These are phyloP conservation scores for Wallemia hederae DNA, from an alignment of 1,284 basidiomycete species.

Conservation along the genomic window DNA sequence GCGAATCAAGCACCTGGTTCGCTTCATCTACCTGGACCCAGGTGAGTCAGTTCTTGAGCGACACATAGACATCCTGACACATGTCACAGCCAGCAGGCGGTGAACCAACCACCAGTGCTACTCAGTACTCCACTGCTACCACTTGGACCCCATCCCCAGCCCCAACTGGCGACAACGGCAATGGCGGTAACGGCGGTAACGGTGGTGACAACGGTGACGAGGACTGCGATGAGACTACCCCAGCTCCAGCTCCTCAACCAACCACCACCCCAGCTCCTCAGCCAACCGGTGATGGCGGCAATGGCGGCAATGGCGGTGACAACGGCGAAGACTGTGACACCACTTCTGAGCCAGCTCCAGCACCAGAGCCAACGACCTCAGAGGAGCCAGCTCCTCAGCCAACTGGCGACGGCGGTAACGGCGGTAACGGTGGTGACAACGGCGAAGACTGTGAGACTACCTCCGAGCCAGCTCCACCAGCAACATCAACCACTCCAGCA, in stretches of 20 bases:
- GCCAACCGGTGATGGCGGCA: neutral
- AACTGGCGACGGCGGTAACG: neutral
- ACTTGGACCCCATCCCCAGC: neutral
- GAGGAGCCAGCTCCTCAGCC: neutral
- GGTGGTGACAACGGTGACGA: neutral
- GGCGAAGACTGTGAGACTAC: too few species aligned
- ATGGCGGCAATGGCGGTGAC: too few species aligned
- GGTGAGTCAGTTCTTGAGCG: neutral
- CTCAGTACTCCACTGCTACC: neutral
- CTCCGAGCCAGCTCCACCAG: neutral
- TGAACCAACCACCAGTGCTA: neutral
- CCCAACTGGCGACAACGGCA: neutral
- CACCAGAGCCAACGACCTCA: neutral
- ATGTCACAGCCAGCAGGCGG: neutral
- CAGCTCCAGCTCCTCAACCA: neutral
- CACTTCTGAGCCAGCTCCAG: neutral
- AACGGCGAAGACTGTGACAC: too few species aligned
- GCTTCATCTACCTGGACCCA: neutral
- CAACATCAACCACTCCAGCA: neutral
- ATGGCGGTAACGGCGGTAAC: neutral
- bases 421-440: too few species aligned
- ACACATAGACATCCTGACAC: neutral
- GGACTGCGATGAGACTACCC: neutral
- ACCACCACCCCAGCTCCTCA: neutral
- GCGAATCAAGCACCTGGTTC: neutral